phyloP scores from a whole-genome alignment of 2,329 filamentous ascomycete species.

The Xylariaceae sp. region DNA sequence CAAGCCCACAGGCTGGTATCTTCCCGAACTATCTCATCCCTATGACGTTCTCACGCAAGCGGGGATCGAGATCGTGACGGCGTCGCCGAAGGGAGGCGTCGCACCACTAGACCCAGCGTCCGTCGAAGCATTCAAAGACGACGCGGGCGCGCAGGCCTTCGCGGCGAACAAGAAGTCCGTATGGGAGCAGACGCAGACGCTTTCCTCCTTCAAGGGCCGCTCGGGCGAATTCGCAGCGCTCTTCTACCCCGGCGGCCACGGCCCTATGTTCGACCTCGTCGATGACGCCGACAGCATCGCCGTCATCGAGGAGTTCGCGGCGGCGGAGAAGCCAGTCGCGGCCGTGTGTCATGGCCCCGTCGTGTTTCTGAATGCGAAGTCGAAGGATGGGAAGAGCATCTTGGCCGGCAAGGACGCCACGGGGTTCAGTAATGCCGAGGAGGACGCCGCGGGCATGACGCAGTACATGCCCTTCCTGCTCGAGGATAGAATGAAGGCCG shows the following conservation, averaged over 20 bases:
- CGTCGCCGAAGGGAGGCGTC: constrained; percentile 67
- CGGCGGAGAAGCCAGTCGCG: constrained; percentile 65
- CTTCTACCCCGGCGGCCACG: constrained; percentile 65
- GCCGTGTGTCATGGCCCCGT: constrained; percentile 75
- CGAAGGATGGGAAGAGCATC: constrained; percentile 57
- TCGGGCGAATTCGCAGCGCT: constrained; percentile 67
- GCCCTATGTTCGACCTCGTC: constrained; percentile 72
- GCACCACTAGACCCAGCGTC: constrained; percentile 67
- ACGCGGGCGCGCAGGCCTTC: constrained; percentile 61
- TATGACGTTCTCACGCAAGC: constrained; percentile 61
- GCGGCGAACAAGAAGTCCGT: constrained; percentile 60
- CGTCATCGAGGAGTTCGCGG: constrained; percentile 68
- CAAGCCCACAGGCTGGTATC: constrained; percentile 72
- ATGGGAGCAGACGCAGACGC: constrained; percentile 68
- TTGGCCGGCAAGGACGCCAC: constrained; percentile 64
- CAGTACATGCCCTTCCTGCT: constrained; percentile 65
- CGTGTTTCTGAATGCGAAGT: constrained; percentile 62
- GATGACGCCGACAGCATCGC: constrained; percentile 61
- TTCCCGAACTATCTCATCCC: constrained; percentile 71
- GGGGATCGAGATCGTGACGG: constrained; percentile 61
- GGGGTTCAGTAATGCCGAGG: constrained; percentile 65
- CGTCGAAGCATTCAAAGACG: constrained; percentile 60
- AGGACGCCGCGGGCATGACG: constrained; percentile 51
- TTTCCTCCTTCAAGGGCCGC: constrained; percentile 62
- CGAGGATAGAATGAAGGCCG: constrained; percentile 60